Evolutionary conservation across 2,329 filamentous ascomycete species (phyloP), one percentile per base, ranked within the genome.

Genomic region (Pseudophaeomoniella oleicola): DNA sequence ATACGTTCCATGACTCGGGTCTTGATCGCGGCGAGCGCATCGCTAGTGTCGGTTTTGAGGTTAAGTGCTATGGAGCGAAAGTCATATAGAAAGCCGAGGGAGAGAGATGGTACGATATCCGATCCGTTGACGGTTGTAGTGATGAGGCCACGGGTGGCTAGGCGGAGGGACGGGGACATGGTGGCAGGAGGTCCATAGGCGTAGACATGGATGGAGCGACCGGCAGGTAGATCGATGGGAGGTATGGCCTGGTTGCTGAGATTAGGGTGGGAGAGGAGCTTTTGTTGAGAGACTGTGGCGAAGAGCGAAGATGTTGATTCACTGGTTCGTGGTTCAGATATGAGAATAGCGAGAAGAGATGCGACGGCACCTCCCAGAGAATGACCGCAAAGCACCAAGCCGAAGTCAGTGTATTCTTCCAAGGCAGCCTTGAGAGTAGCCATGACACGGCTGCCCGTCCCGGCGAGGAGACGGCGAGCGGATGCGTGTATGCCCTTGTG

Each of bases 401-500:
- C 75, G 50, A 86, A 84, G 36, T 77, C 74, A 1, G 71, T 64
- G 42, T 79, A 78, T 44, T 78, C 72, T 29, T 76, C 68, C 2
- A 84, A 58, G 0, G 78, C 76, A 17, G 74, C 69, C 47, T 72
- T 71, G 13, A 84, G 67, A 0, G 75, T 81, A 31, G 72, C 62
- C 42, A 84, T 64, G 2, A 84, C 75, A 16, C 72, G 66, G 1
- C 76, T 75, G 34, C 81, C 77, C 33, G 69, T 74, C 5, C 78
- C 77, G 46, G 77, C 78, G 0, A 84, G 59, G 1, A 84, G 63
- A 9, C 78, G 69, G 14, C 71, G 66, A 3, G 79, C 79, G 1
- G 78, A 82, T 1, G 78, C 77, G 50, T 82, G 77, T 37, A 84
- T 75, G 11, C 79, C 79, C 51, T 82, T 82, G 55, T 84, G 79